Evolutionary conservation across 2,329 filamentous ascomycete species (phyloP).

Genomic region (Aspergillus vadensis): DNA sequence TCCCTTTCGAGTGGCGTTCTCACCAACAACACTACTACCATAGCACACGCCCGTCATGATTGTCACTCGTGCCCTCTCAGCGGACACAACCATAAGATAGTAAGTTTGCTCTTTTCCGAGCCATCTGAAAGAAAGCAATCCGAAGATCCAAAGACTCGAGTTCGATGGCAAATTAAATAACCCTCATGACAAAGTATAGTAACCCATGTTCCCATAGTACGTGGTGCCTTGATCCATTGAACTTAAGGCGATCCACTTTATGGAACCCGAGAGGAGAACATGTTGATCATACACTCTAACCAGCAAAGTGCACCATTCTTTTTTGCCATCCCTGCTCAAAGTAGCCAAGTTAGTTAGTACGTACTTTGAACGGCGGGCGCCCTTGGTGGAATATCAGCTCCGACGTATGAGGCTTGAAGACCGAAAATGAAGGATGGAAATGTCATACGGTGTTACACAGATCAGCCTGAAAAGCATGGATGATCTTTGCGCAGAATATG

Average conservation of each 20-base stretch:
- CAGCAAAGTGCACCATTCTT: background rate
- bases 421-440: background rate
- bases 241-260: background rate
- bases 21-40: no score
- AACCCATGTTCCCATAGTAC: background rate
- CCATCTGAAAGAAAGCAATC: background rate
- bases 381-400: no score
- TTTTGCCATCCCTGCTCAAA: no score
- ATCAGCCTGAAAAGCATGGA: background rate
- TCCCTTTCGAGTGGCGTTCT: background rate
- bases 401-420: background rate
- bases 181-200: background rate
- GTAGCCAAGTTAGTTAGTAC: no score
- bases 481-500: no score
- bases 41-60: background rate
- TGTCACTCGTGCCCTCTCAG: background rate
- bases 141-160: background rate
- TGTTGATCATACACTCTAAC: constrained; percentile 2
- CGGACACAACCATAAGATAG: no score
- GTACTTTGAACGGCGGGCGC: no score
- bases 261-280: background rate
- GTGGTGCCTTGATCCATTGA: background rate
- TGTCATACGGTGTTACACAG: background rate
- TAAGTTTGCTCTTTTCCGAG: background rate
- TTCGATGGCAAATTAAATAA: background rate